A percentile compares a stretch with the other conserved stretches of the same genome.
These are phyloP conservation scores for Exophiala dermatitidis DNA, from an alignment of 2,329 filamentous ascomycete species.

Conservation along the genomic window DNA sequence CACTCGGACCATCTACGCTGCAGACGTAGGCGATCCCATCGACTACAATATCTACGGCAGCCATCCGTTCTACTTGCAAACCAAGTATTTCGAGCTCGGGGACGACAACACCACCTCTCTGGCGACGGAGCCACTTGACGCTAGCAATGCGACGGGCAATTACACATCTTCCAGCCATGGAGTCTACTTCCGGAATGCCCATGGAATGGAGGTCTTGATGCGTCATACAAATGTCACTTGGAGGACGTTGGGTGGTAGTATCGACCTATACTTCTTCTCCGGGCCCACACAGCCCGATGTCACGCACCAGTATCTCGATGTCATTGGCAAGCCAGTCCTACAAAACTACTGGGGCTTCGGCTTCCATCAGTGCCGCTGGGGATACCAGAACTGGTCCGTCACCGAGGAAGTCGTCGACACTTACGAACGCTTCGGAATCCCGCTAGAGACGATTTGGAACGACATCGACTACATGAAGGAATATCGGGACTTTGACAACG, in stretches of 20 bases:
- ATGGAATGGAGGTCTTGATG: slow-evolving; percentile 66
- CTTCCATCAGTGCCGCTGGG: slow-evolving; percentile 78
- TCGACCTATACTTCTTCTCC: slow-evolving; percentile 73
- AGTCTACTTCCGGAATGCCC: slow-evolving; percentile 68
- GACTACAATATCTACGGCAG: slow-evolving; percentile 64
- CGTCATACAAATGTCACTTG: slow-evolving; percentile 60
- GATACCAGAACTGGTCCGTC: slow-evolving; percentile 62
- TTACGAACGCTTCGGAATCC: slow-evolving; percentile 50
- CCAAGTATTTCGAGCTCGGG: slow-evolving; percentile 60
- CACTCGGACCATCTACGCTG: slow-evolving; percentile 61
- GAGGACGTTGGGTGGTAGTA: slow-evolving; percentile 65
- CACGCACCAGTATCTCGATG: slow-evolving; percentile 63
- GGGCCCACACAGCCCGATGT: slow-evolving; percentile 63
- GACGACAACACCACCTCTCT: slow-evolving; percentile 45
- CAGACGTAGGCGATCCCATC: slow-evolving; percentile 59
- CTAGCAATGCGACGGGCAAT: slow-evolving; percentile 40
- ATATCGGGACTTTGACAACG: slow-evolving; percentile 54
- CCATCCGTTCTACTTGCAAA: slow-evolving; percentile 75
- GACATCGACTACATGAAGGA: slow-evolving; percentile 50
- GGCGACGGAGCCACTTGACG: slow-evolving; percentile 46
- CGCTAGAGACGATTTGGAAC: slow-evolving; percentile 46
- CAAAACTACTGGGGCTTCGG: slow-evolving; percentile 77
- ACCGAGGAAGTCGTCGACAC: slow-evolving; percentile 52
- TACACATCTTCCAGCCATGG: slow-evolving; percentile 61
- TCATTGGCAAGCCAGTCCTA: slow-evolving; percentile 65